phyloP scores from a whole-genome alignment of 1,284 basidiomycete genomes.

The Blastosporella zonata region DNA sequence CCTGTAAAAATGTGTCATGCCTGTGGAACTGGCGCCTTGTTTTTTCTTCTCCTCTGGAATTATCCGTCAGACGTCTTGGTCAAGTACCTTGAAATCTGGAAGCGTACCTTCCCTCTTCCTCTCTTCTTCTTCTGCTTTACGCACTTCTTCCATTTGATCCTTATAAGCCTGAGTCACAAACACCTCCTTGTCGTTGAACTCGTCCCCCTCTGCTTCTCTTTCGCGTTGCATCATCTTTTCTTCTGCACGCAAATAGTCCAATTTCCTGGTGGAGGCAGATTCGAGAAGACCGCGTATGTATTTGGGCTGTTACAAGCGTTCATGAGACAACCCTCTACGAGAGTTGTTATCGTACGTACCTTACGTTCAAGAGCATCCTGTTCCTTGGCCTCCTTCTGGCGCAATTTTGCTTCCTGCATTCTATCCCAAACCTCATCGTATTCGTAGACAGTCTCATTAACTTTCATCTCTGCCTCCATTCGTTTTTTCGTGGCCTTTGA shows the following conservation, averaged over 20 bases:
- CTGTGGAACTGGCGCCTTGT: constrained; percentile 55
- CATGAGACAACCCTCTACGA: constrained; percentile 10
- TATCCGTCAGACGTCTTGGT: constrained; percentile 5
- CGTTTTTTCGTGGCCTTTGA: constrained; percentile 62
- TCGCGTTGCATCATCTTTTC: constrained; percentile 97
- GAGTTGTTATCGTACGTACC: constrained; percentile 38
- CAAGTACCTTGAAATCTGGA: background rate
- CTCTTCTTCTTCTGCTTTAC: constrained; percentile 90
- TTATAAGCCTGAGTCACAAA: constrained; percentile 99
- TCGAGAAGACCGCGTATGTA: constrained; percentile 84
- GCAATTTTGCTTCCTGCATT: constrained; percentile 86
- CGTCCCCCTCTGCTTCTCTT: constrained; percentile 89
- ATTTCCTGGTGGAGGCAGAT: constrained; percentile 83
- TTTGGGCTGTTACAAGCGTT: constrained; percentile 68
- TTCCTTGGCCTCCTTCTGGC: constrained; percentile 74
- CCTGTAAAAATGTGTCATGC: constrained; percentile 87
- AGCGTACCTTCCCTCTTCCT: constrained; percentile 75
- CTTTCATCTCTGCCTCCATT: constrained; percentile 72
- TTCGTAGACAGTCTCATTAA: constrained; percentile 87
- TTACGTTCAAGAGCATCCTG: constrained; percentile 71
- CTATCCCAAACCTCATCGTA: constrained; percentile 97
- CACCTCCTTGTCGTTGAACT: constrained; percentile 92
- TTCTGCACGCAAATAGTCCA: constrained; percentile 93
- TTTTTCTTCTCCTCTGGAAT: constrained; percentile 58
- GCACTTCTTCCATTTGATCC: constrained; percentile 92